Evolutionary conservation across 1,284 basidiomycete species (phyloP), one percentile per base, ranked within the genome.

Genomic region (Rhodotorula sp.): DNA sequence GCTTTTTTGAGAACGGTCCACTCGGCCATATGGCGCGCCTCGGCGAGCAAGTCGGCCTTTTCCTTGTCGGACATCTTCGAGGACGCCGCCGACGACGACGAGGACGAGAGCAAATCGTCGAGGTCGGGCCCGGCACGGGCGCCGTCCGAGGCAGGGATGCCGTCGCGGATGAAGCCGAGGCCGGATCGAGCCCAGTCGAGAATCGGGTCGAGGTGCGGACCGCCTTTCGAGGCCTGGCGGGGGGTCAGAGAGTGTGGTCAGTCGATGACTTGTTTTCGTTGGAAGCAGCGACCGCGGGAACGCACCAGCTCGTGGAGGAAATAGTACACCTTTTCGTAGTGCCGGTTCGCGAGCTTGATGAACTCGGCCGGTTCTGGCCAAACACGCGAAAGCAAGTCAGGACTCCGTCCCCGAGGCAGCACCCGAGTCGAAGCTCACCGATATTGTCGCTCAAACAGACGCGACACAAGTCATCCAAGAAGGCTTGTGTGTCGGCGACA

Each of bases 401-500:
- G n/a, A 28, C 16, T 15, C 10, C 19, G 48, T 10, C 34, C 19
- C 19, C 21, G 7, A 21, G 48, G 31, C 31, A n/a, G 23, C 8
- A 18, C 1, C 3, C 12, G n/a, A 31, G 3, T 15, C n/a, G 19
- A 16, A n/a, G 56, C 68, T n/a, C 14, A 73, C 71, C 54, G n/a
- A 62, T 69, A 16, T 72, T 64, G 31, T 66, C 66, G 23, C 60
- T 66, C 18, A 59, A 34, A 5, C 47, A 57, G n/a, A 64, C 49
- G 21, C 62, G 38, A 49, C 73, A 60, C 26, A 76, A 21, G 56
- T 76, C 75, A 28, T 73, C 67, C 19, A 76, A 34, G 71, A 76
- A 76, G 12, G 66, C 69, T 52, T 76, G 75, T 6, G 75, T 19
- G 47, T 75, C 75, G 15, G 63, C 75, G 5, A 76, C 66, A 16